Conservation (phyloP, 768 basidiomycete genomes). For the Neoboletus brunneissimus region DNA sequence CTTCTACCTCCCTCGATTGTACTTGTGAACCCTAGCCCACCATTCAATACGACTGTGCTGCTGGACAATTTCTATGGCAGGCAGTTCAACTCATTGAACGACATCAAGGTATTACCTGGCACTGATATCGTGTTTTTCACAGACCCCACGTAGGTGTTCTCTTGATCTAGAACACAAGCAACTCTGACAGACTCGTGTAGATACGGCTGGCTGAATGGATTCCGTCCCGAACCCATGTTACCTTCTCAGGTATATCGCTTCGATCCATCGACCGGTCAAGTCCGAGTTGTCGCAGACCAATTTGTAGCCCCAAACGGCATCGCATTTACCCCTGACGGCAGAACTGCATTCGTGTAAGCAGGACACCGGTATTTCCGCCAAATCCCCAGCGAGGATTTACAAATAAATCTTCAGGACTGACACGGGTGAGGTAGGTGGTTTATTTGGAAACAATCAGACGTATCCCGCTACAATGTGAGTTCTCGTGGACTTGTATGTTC, state of each 20-base stretch:
- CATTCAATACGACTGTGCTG: constrained; percentile 65
- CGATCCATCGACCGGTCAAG: constrained; percentile 60
- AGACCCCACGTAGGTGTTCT: constrained; percentile 53
- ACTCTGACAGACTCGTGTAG: constrained; percentile 31
- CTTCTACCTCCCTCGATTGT: constrained; percentile 58
- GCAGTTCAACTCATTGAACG: constrained; percentile 83
- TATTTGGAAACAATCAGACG: constrained; percentile 52
- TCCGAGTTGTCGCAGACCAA: constrained; percentile 75
- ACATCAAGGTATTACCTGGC: constrained; percentile 67
- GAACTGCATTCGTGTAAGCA: constrained; percentile 59
- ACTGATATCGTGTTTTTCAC: constrained; percentile 76
- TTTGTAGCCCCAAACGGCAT: constrained; percentile 74
- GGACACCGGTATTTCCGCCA: background rate
- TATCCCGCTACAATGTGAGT: constrained; percentile 67
- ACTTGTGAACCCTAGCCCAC: constrained; percentile 60
- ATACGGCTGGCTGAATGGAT: constrained; percentile 62
- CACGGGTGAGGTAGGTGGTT: constrained; percentile 38
- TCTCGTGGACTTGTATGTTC: background rate
- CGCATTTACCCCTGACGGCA: constrained; percentile 64
- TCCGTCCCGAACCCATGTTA: constrained; percentile 63
- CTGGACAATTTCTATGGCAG: constrained; percentile 79
- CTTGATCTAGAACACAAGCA: background rate
- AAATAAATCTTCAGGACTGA: constrained; percentile 28
- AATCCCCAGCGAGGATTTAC: constrained; percentile 4
- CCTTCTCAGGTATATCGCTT: constrained; percentile 76